Conservation (phyloP, 2,329 filamentous ascomycete genomes). For the Cercospora brassicicola region DNA sequence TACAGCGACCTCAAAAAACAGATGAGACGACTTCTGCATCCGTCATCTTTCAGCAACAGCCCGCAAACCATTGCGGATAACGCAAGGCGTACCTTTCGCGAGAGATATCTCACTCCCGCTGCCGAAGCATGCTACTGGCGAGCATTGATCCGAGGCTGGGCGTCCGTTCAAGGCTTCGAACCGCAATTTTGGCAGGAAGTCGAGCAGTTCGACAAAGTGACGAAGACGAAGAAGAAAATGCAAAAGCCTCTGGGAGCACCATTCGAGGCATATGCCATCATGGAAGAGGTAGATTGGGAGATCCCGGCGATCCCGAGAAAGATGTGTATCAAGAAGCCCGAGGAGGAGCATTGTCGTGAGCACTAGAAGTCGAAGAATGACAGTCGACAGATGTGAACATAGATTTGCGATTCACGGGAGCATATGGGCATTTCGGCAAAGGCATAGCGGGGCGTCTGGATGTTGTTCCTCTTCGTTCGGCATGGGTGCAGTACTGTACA, state of each 20-base stretch:
- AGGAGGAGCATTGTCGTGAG: slow-evolving; percentile 9
- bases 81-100: slow-evolving; percentile 27
- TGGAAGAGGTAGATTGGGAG: slow-evolving; percentile 36
- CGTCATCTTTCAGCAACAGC: slow-evolving; percentile 20
- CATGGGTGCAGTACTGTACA: background rate
- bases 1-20: slow-evolving; percentile 34
- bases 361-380: background rate
- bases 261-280: slow-evolving; percentile 37
- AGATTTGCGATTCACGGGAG: background rate
- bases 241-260: slow-evolving; percentile 31
- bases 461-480: background rate
- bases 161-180: slow-evolving; percentile 49
- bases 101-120: slow-evolving; percentile 34
- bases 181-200: slow-evolving; percentile 29
- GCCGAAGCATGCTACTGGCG: slow-evolving; percentile 39
- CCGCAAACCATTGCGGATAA: slow-evolving; percentile 33
- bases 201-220: slow-evolving; percentile 23
- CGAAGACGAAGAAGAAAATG: slow-evolving; percentile 25
- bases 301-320: slow-evolving; percentile 30
- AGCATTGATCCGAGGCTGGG: slow-evolving; percentile 34
- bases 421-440: background rate
- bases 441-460: background rate
- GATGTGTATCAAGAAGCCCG: slow-evolving; percentile 11
- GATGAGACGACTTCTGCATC: slow-evolving; percentile 29
- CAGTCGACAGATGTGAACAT: background rate